Base-by-base conservation (phyloP, 2,329 filamentous ascomycete genomes). In the Mariannaea elegans region DNA sequence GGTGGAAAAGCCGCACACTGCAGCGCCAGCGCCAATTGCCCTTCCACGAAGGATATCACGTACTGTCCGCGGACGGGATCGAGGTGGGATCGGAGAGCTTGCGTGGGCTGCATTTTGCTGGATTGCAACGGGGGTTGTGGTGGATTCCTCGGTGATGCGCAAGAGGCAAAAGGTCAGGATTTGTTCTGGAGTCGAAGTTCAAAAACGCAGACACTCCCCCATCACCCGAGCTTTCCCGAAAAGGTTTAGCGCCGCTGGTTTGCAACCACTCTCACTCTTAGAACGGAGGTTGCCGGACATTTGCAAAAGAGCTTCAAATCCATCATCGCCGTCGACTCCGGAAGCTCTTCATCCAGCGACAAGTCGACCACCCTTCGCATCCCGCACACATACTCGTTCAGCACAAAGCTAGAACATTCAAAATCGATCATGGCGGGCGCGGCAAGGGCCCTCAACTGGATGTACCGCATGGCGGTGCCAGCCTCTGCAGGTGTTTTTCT, bases 401-500 rank as follows among this genome's bases (percentile, higher is more conserved):
- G n/a, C 24, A 19, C 44, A 44, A 24, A 41, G 36, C 4, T n/a
- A 38, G 18, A n/a, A 58, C 12, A 14, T 9, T 36, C 13, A 32
- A 36, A 55, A 75, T 65, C 63, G 54, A 75, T 65, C 62, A 87
- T 87, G 84, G 81, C 84, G 65, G 81, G 82, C 71, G 78, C 80
- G 78, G 82, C 85, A 65, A 82, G 84, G 73, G 78, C 80, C 45
- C 83, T 93, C 67, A 83, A 83, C 72, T 76, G 81, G 66, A 76
- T 90, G 73, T 92, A 90, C 80, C 84, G 84, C 70, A 84, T 83
- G 76, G 91, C 91, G 64, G 80, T 97, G 53, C 94, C 94, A 45
- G 84, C 87, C 57, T 87, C 91, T 61, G 77, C 91, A 68, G 92
- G 84, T 69, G 81, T 87, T 69, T 84, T 87, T 56, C 73, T 94